phyloP scores from a whole-genome alignment of 2,329 filamentous ascomycete genomes.

The Salinomyces thailandicus region DNA sequence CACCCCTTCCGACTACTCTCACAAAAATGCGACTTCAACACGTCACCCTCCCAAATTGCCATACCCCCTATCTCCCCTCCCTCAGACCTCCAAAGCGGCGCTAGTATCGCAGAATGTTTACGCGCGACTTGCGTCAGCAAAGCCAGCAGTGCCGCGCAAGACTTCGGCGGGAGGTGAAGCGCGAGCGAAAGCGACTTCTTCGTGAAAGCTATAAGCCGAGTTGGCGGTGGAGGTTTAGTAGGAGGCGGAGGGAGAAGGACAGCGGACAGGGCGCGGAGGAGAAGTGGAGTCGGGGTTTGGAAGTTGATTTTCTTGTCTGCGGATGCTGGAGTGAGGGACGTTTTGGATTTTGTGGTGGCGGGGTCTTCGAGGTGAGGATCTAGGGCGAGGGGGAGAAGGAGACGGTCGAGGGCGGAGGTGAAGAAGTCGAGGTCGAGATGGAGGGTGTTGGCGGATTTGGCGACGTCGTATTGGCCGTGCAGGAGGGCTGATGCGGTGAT shows the following conservation, averaged over 20 bases:
- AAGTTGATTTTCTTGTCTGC: constrained; percentile 66
- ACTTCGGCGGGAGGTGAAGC: constrained; percentile 85
- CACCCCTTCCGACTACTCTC: constrained; percentile 68
- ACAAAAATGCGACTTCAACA: constrained; percentile 75
- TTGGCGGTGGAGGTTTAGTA: constrained; percentile 63
- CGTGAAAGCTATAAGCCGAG: constrained; percentile 80
- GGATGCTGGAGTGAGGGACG: constrained; percentile 28
- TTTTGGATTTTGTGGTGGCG: constrained; percentile 43
- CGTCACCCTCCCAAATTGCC: constrained; percentile 87
- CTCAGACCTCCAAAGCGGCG: constrained; percentile 86
- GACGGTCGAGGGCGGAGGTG: constrained; percentile 83
- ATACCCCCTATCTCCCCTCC: constrained; percentile 84
- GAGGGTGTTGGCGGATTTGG: constrained; percentile 68
- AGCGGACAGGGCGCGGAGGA: constrained; percentile 75
- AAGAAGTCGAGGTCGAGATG: constrained; percentile 93
- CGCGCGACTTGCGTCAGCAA: constrained; percentile 69
- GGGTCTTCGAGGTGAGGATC: constrained; percentile 78
- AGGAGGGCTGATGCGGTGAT: constrained; percentile 95
- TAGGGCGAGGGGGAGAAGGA: constrained; percentile 65
- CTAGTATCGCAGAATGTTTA: constrained; percentile 71
- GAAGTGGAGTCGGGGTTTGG: constrained; percentile 84
- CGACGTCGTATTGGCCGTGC: constrained; percentile 73
- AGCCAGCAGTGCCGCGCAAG: constrained; percentile 65
- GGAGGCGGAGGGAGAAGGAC: constrained; percentile 67
- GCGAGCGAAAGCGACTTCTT: constrained; percentile 79